A percentile compares a stretch with the other conserved stretches of the same genome.
Conservation (phyloP, 495 filamentous ascomycete species). For the Bacidia gigantensis region DNA sequence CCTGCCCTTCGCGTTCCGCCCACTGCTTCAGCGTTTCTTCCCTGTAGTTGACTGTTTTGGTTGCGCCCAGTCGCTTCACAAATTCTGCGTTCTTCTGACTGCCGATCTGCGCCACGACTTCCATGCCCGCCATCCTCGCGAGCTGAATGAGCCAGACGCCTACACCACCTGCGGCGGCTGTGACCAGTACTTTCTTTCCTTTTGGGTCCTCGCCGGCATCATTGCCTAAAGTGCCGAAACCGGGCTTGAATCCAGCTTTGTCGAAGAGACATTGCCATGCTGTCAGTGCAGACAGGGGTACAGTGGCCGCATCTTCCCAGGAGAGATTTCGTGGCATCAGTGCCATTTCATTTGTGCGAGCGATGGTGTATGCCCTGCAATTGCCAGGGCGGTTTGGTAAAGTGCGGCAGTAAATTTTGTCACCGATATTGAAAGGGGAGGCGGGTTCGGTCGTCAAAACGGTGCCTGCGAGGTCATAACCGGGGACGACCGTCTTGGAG, state of each 20-base stretch:
- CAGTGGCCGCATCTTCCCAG: conserved; percentile 36
- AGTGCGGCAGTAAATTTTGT: conserved; percentile 40
- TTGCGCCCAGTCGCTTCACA: conserved; percentile 32
- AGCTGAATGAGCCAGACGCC: conserved; percentile 46
- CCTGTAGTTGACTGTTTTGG: conserved; percentile 34
- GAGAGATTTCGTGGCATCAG: conserved; percentile 33
- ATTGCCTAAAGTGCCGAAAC: conserved; percentile 6
- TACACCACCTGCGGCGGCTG: conserved; percentile 37
- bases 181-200: conserved; percentile 33
- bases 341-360: conserved; percentile 35
- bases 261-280: conserved; percentile 48
- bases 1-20: conserved; percentile 21
- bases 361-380: conserved; percentile 38
- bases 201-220: conserved; percentile 12
- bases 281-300: conserved; percentile 40
- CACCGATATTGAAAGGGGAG: conserved; percentile 38
- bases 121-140: conserved; percentile 29
- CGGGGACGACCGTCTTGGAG: conserved; percentile 30
- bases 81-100: conserved; percentile 25
- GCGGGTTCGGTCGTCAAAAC: conserved; percentile 34
- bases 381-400: conserved; percentile 35
- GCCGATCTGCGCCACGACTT: conserved; percentile 30
- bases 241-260: conserved; percentile 24
- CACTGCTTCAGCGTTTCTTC: conserved; percentile 24
- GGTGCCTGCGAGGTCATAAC: conserved; percentile 42